A percentile compares a stretch with the other conserved stretches of the same genome.
Evolutionary conservation across 1,284 basidiomycete species (phyloP).

Genomic region (Phellinidium pouzarii): DNA sequence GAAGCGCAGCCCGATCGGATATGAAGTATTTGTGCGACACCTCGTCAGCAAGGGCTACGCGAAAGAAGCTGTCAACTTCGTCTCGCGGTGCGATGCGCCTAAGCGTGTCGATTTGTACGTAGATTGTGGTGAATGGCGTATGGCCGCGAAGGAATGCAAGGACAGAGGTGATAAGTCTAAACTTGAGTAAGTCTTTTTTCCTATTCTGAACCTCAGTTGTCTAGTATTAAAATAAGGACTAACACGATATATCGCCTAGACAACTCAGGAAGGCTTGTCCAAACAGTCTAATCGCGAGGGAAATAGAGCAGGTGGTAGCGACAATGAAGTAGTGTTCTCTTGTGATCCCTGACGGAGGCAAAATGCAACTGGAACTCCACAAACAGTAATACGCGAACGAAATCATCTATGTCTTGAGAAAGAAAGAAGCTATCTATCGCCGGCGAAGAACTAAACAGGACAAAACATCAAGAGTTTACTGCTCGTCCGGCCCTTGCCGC

Average conservation of each 20-base stretch:
- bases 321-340: slow-evolving; percentile 49
- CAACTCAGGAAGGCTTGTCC: slow-evolving; percentile 65
- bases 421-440: not conserved
- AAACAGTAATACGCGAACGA: not conserved
- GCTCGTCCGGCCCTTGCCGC: not conserved
- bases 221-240: not conserved
- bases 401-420: not conserved
- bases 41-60: slow-evolving; percentile 64
- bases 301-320: slow-evolving; percentile 63
- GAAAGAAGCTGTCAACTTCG: slow-evolving; percentile 70
- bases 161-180: slow-evolving; percentile 76
- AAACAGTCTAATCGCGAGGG: slow-evolving; percentile 70
- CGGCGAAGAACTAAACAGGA: not conserved
- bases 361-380: not conserved
- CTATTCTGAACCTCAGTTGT: not conserved
- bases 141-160: slow-evolving; percentile 83
- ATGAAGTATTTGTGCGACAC: slow-evolving; percentile 86
- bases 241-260: slow-evolving; percentile 32
- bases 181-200: slow-evolving; percentile 59
- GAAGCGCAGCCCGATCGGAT: slow-evolving; percentile 91
- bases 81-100: slow-evolving; percentile 78
- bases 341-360: not conserved
- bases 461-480: not conserved
- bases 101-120: slow-evolving; percentile 82
- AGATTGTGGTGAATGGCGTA: slow-evolving; percentile 81